Base-by-base conservation (phyloP, 768 basidiomycete species). In the Brasilioporus rufonigricans region DNA sequence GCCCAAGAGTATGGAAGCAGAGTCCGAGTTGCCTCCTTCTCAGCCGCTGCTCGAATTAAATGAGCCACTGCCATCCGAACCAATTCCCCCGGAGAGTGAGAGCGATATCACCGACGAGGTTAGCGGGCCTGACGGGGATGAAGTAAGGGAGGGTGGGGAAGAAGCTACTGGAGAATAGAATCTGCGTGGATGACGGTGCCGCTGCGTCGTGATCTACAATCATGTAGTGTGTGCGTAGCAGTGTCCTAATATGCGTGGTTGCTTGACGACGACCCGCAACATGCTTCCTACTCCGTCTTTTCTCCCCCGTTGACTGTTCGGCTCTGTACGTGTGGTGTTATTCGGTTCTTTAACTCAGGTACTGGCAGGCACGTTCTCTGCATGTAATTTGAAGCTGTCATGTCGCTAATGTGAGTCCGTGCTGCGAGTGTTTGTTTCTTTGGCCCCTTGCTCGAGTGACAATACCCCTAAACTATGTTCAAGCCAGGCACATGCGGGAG, bases 91-190 rank as follows among this genome's bases (percentile, higher is more conserved):
- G 51, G 69, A 70, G 56, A 71, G 60, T 50, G 67, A 69, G 53
- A 66, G 71, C 59, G 69, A 72, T 65, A 72, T 70, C 61, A 66
- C 69, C 57, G 71, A 72, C 39, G 68, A 72, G 50, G 64, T 48
- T 41, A 56, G 44, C 51, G 63, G 35, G 40, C 40, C 31, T 50
- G 66, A 51, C 47, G 58, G 51, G 32, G 48, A 71, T 61, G 62
- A 68, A 54, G 44, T 49, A 44, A 53, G 9, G 41, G 51, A 32
- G 40, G 52, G 38, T 38, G 62, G 48, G 48, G 61, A 58, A 56
- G 58, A 60, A 50, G 54, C 38, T 8, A 35, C 31, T 57, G 41
- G 47, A 19, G 49, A 53, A 56, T 55, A 50, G 29, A 48, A 44
- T 48, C 23, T 44, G 12, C 31, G 39, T 36, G 26, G 33, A 48